Evolutionary conservation across 805 yeast species (phyloP), one percentile per base, ranked within the genome.

Genomic region (Dipodascopsis uninucleata): DNA sequence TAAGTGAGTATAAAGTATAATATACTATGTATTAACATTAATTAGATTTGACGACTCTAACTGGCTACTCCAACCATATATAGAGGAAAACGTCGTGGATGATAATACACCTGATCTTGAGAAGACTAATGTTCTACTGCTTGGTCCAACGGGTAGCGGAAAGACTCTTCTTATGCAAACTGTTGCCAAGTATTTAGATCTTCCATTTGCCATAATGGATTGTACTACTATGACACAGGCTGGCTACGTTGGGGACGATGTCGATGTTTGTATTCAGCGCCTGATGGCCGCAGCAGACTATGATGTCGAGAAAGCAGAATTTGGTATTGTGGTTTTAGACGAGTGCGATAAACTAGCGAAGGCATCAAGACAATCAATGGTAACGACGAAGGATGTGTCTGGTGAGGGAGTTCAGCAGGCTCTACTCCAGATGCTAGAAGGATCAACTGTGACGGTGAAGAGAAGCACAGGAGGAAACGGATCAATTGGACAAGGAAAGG

Each of bases 401-500:
- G 83, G 83, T 5, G 82, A 78, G 60, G 82, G 83, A 38, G 82
- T 78, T 14, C 83, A 78, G 53, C 82, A 78, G 54, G 76, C 81
- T 0, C 58, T 78, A 10, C 56, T 78, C 50, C 78, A 78, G 53
- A 64, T 78, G 36, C 68, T 78, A 28, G 83, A 78, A 56, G 83
- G 83, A 2, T 72, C 78, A 16, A 68, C 64, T 9, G 73, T 78
- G 2, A 72, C 71, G 42, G 62, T 74, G n/a, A 68, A 68, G 23
- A 39, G 49, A 5, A n/a, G 21, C n/a, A 38, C 28, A 16, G 18
- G 47, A 1, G 43, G 46, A 4, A 32, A 17, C 8, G 43, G 28
- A 21, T 36, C 43, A 12, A 17, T 18, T 20, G 17, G 41, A 16
- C 43, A 39, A 22, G 35, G 36, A 39, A 40, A 38, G 35, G 78